Base-by-base conservation (phyloP, 2,329 filamentous ascomycete genomes). In the Neonectria faginata region DNA sequence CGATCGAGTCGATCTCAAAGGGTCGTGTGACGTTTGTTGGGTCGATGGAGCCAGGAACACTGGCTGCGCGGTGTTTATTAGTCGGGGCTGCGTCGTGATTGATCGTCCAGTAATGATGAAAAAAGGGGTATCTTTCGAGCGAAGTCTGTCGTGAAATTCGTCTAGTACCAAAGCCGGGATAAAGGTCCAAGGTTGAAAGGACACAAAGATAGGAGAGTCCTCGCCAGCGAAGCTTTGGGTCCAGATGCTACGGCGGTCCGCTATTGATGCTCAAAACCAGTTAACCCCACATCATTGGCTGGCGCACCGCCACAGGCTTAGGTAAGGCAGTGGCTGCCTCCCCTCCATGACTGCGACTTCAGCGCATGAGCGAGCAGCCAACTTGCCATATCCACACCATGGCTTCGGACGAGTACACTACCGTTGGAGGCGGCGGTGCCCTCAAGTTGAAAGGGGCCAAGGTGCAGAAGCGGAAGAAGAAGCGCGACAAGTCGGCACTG, bases 401-500 rank as follows among this genome's bases (percentile, higher is more conserved):
- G 91, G 87, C 90, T 25, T 85, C 88, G 60, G 90, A 92, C 78
- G 92, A 97, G 71, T 97, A 97, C 82, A 79, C 85, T 52, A 82
- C 88, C 67, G 79, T 84, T 61, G 85, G 86, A 65, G 85, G 88
- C 62, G 88, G 90, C 74, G 93, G 93, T 72, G 91, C 91, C 66
- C 87, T 97, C 36, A 95, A 93, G 77, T 86, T 97, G 65, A 97
- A 97, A 82, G 93, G 94, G 74, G 86, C 83, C 66, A 90, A 89
- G 74, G 82, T 88, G 31, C 78, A 85, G 67, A 89, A 87, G 74
- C 82, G 88, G 69, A 89, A 91, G 74, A 91, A 89, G 77, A 92
- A 90, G 79, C 79, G 82, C 67, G 81, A 81, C 70, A 79, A 80
- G 69, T 75, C 74, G 55, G 80, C 82, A 39, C 78, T 86, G 31